Base-by-base conservation (phyloP, 495 filamentous ascomycete genomes). In the Xylaria telfairii region DNA sequence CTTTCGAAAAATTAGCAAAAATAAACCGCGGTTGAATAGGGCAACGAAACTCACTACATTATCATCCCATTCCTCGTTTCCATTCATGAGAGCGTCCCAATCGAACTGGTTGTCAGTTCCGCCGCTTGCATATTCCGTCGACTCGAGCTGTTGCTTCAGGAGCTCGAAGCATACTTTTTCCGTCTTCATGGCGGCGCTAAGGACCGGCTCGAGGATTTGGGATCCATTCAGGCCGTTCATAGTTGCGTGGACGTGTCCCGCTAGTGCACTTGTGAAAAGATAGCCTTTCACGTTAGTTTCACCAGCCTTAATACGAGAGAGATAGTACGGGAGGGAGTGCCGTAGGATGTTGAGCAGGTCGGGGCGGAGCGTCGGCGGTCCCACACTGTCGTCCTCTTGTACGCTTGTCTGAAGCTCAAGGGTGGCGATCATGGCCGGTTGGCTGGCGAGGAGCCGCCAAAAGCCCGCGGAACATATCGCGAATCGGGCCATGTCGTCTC, bases 251-350 rank as follows among this genome's bases (percentile, higher is more conserved):
- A 89, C 74, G 59, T 87, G 83, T 4, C 82, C 83, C 5, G 68
- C 37, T 0, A 89, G 61, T 6, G 86, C 66, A 4, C 70, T 67
- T 0, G 77, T 71, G 32, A 89, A 75, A 32, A 91, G 49, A 53
- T 85, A 85, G 0, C 83, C 86, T 69, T 90, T 90, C n/a, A 86
- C 78, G 71, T 88, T 90, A 0, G 84, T 88, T 75, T 89, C 85
- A 4, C 88, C 88, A 3, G 78, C 80, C 47, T 81, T 56, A 4
- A 90, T 80, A 41, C 76, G 78, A 12, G 69, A 68, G 74, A 85
- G 74, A 0, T 65, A 41, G 84, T 84, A 89, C 5, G 63, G 63
- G 47, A 81, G 81, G 0, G 83, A 81, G 32, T 89, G 83, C 0
- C 82, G 74, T 3, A 90, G 9, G 4, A 87, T 77, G 2, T 77